Base-by-base conservation (phyloP, 2,329 filamentous ascomycete species). In the Corynespora cassiicola region DNA sequence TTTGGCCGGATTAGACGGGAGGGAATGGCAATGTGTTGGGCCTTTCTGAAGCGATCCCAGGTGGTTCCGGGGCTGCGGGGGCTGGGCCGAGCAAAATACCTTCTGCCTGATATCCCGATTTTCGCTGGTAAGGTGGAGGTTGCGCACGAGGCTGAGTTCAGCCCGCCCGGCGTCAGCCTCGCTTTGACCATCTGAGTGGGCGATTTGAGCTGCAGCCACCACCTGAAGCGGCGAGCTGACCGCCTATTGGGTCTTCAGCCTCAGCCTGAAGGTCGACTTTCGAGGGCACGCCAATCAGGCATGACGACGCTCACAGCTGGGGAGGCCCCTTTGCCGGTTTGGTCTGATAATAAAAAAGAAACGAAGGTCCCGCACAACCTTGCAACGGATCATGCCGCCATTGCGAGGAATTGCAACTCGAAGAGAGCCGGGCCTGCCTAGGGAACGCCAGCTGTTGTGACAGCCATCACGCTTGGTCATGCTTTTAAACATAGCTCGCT, bases 91-190 rank as follows among this genome's bases (percentile, higher is more conserved):
- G 45, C 51, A 36, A 61, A 54, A 57, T 62, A 61, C 52, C 57
- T 56, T 58, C 53, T 63, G 63, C 62, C 63, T 66, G 62, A 59
- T 58, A 57, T 57, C 49, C 50, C 49, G 60, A 61, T 52, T 58
- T 60, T 62, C 44, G 54, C 56, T 58, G 54, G 44, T 29, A 31
- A 47, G 45, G 52, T 49, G 46, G 52, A 56, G 55, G 38, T 41
- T 52, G 61, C 56, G 56, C 47, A 61, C 65, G 61, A 65, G 48
- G 42, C 42, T 47, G 50, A 59, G 49, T n/a, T n/a, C n/a, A n/a
- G n/a, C n/a, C n/a, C n/a, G n/a, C 51, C 53, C 56, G 54, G 50
- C 61, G 58, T 65, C 62, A 68, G 64, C 64, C 64, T 68, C 58
- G 62, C 58, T 63, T 56, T 54, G 61, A 50, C 54, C 59, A 58